These are phyloP conservation scores for Dacryopinax primogenitus DNA, from an alignment of 768 basidiomycete species.

Conservation along the genomic window DNA sequence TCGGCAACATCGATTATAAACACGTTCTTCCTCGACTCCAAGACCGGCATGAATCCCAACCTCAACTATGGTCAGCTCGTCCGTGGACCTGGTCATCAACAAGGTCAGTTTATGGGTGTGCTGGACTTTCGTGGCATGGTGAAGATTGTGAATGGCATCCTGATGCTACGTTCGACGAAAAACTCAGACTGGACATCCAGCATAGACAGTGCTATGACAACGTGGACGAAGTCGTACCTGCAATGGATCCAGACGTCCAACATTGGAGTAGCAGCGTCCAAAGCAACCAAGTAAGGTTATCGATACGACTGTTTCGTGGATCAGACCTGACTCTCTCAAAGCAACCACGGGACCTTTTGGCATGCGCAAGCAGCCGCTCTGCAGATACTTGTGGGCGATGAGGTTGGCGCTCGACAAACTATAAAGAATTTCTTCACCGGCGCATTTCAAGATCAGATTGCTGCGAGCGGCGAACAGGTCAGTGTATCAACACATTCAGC, in stretches of 20 bases:
- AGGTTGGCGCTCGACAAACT: conserved; percentile 35
- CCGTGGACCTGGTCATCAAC: conserved; percentile 38
- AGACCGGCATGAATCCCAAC: conserved; percentile 51
- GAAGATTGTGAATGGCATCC: conserved; percentile 39
- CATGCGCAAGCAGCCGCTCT: conserved; percentile 47
- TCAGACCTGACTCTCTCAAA: conserved; percentile 19
- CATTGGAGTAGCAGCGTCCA: conserved; percentile 32
- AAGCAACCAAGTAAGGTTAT: conserved; percentile 37
- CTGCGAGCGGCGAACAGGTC: conserved; percentile 38
- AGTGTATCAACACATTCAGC: neutral
- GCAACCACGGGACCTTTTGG: conserved; percentile 57
- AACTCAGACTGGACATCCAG: conserved; percentile 44
- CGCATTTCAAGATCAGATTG: conserved; percentile 42
- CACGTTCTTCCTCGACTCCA: conserved; percentile 47
- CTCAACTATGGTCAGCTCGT: conserved; percentile 46
- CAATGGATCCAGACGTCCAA: conserved; percentile 40
- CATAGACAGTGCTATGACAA: conserved; percentile 35
- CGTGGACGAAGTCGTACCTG: conserved; percentile 36
- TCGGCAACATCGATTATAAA: conserved; percentile 44
- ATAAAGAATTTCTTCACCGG: conserved; percentile 40
- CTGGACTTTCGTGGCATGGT: conserved; percentile 48
- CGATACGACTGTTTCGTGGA: neutral
- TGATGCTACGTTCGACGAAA: conserved; percentile 33
- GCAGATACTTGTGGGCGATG: conserved; percentile 42
- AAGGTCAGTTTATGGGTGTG: conserved; percentile 42